Conservation (phyloP, 208 protist species). For the Strigomonas culicis region DNA sequence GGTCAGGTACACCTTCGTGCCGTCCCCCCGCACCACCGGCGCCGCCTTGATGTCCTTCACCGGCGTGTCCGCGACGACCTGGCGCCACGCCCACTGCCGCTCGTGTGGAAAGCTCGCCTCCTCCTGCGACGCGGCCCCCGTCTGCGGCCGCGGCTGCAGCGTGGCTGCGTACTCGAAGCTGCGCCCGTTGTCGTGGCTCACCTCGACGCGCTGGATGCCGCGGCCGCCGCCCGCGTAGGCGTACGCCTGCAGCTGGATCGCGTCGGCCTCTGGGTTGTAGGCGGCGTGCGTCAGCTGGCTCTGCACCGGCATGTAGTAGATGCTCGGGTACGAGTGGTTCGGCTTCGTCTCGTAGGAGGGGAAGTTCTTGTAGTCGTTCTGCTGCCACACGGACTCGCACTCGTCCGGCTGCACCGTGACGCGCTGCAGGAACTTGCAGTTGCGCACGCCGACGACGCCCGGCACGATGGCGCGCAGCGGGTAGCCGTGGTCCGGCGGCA, state of each 20-base stretch:
- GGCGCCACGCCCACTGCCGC: constrained; percentile 40
- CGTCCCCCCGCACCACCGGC: constrained; percentile 17
- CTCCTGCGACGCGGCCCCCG: constrained; percentile 7
- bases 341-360: constrained; percentile 48
- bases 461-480: constrained; percentile 82
- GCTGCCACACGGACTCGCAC: constrained; percentile 61
- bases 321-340: constrained; percentile 26
- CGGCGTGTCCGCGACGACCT: constrained; percentile 26
- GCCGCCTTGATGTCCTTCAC: constrained; percentile 25
- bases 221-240: constrained; percentile 68
- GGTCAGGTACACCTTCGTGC: constrained; percentile 8
- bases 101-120: constrained; percentile 10
- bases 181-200: constrained; percentile 69
- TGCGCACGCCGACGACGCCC: constrained; percentile 63
- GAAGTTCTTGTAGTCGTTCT: constrained; percentile 86
- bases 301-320: constrained; percentile 80
- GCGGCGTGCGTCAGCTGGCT: constrained; percentile 56
- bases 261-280: constrained; percentile 25
- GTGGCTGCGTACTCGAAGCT: constrained; percentile 39
- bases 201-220: constrained; percentile 76
- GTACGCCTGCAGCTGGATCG: constrained; percentile 51
- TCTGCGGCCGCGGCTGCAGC: constrained; percentile 16
- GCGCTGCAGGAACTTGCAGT: constrained; percentile 67
- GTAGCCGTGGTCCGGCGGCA: constrained; percentile 76
- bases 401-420: constrained; percentile 48